Conservation (phyloP, 306 rosid species). For the Cucurbita pepo region DNA sequence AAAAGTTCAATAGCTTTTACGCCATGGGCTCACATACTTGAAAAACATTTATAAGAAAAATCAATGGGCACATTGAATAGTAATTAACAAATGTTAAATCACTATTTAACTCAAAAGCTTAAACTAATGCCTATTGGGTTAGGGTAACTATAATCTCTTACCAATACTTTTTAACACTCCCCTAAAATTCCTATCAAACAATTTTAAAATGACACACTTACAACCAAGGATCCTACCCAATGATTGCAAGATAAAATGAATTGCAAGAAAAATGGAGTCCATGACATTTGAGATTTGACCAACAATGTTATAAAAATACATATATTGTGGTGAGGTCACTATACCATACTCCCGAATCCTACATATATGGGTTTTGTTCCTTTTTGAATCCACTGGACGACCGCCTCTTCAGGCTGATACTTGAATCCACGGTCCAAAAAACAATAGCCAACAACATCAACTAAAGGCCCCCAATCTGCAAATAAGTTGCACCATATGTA, state of each 20-base stretch:
- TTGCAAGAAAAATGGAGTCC: background rate
- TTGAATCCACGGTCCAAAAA: conserved; percentile 62
- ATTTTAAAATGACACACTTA: background rate
- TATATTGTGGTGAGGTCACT: conserved; percentile 13
- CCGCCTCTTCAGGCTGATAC: conserved; percentile 61
- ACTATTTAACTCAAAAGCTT: background rate
- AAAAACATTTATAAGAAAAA: background rate
- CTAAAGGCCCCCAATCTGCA: conserved; percentile 93
- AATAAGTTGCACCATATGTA: background rate
- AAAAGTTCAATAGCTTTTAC: background rate
- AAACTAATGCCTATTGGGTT: background rate
- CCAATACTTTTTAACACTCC: background rate
- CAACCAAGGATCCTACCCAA: background rate
- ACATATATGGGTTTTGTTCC: conserved; percentile 76
- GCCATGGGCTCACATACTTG: background rate
- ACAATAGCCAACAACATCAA: conserved; percentile 92
- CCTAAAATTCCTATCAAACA: background rate
- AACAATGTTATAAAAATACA: background rate
- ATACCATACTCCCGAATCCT: conserved; percentile 99
- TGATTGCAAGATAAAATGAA: background rate
- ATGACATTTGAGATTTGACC: background rate
- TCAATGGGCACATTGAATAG: background rate
- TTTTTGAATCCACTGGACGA: conserved; percentile 59
- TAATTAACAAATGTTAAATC: background rate
- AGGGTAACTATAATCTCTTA: background rate